phyloP scores from a whole-genome alignment of 2,329 filamentous ascomycete species.

The Teratosphaeriaceae sp. region DNA sequence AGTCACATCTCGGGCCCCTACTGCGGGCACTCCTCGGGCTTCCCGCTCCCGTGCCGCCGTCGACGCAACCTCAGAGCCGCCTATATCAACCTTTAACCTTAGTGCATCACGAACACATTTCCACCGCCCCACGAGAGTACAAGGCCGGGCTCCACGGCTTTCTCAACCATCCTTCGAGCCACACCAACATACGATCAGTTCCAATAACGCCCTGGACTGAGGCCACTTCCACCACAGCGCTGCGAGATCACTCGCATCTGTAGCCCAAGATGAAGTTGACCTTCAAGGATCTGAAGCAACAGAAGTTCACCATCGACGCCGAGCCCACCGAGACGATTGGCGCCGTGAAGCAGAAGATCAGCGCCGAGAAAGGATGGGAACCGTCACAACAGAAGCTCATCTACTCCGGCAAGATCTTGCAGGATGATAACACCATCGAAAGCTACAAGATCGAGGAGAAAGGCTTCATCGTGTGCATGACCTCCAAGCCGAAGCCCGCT shows the following conservation, averaged over 20 bases:
- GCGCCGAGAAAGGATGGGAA: slow-evolving; percentile 90
- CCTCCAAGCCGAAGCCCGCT: slow-evolving; percentile 77
- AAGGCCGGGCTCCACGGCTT: too few species aligned
- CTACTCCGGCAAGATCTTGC: slow-evolving; percentile 97
- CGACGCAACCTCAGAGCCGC: neutral
- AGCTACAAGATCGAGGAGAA: slow-evolving; percentile 99
- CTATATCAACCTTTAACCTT: too few species aligned
- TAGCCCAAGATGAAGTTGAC: slow-evolving; percentile 72
- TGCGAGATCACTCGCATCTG: slow-evolving; percentile 11
- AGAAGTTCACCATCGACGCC: slow-evolving; percentile 95
- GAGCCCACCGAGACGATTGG: slow-evolving; percentile 88
- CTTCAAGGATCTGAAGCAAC: slow-evolving; percentile 92
- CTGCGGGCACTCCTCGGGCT: too few species aligned
- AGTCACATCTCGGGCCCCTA: too few species aligned
- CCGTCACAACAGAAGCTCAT: slow-evolving; percentile 89
- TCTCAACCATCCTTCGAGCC: too few species aligned
- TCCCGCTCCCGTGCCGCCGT: too few species aligned
- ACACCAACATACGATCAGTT: too few species aligned
- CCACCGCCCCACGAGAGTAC: too few species aligned
- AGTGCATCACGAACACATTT: too few species aligned
- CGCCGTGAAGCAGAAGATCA: slow-evolving; percentile 86
- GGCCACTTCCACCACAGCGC: neutral
- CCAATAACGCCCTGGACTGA: too few species aligned
- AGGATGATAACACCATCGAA: slow-evolving; percentile 94
- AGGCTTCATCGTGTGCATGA: slow-evolving; percentile 98